A percentile compares a stretch with the other conserved stretches of the same genome.
phyloP scores from a whole-genome alignment of 805 yeast genomes.

The Candida morakotiae region DNA sequence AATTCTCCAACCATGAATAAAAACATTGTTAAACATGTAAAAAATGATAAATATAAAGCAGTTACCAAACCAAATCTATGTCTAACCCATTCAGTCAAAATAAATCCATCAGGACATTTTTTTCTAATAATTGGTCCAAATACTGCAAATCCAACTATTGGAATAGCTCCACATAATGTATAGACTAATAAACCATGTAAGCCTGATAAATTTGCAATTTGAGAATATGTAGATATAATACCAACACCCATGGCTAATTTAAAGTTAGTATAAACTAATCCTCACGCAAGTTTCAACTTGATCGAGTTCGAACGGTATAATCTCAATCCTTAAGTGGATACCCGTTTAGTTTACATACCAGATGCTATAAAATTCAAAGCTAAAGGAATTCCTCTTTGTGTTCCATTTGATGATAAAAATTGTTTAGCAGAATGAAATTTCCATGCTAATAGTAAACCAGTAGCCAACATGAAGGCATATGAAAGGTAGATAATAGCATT shows the following conservation, averaged over 20 bases:
- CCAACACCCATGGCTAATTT: conserved; percentile 80
- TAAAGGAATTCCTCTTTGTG: conserved; percentile 75
- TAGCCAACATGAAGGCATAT: conserved; percentile 35
- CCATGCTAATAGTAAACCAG: conserved; percentile 47
- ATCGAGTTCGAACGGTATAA: conserved; percentile 41
- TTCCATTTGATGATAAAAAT: conserved; percentile 74
- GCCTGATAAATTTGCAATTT: conserved; percentile 83
- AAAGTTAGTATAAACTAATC: conserved; percentile 19
- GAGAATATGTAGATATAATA: conserved; percentile 77
- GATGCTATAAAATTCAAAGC: conserved; percentile 89
- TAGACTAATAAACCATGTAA: conserved; percentile 84
- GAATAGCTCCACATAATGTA: conserved; percentile 74
- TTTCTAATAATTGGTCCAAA: conserved; percentile 77
- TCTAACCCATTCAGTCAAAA: conserved; percentile 92
- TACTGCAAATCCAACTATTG: conserved; percentile 77
- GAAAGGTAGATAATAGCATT: conserved; percentile 41
- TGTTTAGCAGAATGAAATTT: conserved; percentile 50
- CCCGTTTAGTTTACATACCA: conserved; percentile 49
- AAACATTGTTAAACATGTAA: conserved; percentile 81
- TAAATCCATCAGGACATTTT: conserved; percentile 85
- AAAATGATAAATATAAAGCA: conserved; percentile 70
- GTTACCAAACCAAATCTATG: conserved; percentile 71
- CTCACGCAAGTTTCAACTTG: conserved; percentile 44
- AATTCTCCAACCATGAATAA: conserved; percentile 85
- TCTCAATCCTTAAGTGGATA: conserved; percentile 28